Evolutionary conservation across 139 green algal species (phyloP), one percentile per base, ranked within the genome.

Genomic region (Micractinium conductrix): DNA sequence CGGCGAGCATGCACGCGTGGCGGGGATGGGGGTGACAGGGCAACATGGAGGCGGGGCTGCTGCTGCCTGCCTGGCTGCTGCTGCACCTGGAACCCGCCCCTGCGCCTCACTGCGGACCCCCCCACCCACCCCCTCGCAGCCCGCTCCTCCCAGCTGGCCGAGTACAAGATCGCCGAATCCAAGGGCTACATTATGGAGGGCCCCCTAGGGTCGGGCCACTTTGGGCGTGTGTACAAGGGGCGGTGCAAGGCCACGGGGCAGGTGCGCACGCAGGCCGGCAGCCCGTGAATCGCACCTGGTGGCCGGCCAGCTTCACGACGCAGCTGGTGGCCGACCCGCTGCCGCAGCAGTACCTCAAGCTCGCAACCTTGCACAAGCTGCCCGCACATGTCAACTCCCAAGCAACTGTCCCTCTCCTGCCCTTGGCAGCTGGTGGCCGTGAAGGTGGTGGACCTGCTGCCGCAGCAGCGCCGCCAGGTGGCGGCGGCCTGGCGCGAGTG

Each of bases 381-480:
- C 26, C 26, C 43, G 9, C 35, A 42, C 33, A 24, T 14, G 19
- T 44, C n/a, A 26, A 43, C 37, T 45, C 4, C 67, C 37, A n/a
- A 6, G 9, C 35, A 30, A 1, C 53, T 12, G 0, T 21, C 48
- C 48, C 17, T 21, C 12, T 50, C 67, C 45, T 0, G 19, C 42
- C 30, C 22, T 48, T 30, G 2, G 43, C 71, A 83, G 55, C 42
- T 53, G 6, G 74, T 87, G 40, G 84, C 84, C 0, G 21, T 87
- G n/a, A 87, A 87, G 33, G 84, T 87, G 8, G 58, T 87, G 0
- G 67, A 85, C 58, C n/a, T 87, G 53, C 76, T 82, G 76, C 76
- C 76, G 26, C 48, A 63, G 58, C 53, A 85, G 78, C 68, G 33
- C 21, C 70, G 58, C 38, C 42, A 87, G 79, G n/a, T 84, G 53